Evolutionary conservation across 768 basidiomycete species (phyloP), one percentile per base, ranked within the genome.

Genomic region (Hericium erinaceus): DNA sequence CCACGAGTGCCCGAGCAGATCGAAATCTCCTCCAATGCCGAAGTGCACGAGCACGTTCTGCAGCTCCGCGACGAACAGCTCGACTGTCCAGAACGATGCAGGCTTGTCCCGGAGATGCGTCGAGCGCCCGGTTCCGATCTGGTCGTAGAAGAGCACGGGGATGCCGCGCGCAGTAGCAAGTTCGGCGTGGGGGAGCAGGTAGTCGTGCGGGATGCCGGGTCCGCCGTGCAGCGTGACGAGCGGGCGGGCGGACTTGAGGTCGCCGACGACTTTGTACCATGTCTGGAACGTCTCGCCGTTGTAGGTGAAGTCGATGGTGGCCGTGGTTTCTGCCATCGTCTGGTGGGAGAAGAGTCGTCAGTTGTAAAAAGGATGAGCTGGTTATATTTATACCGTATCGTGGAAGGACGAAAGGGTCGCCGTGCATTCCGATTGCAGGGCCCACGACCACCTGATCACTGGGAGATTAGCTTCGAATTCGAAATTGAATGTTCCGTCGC

Each of bases 1-100:
- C 81, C 81, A 82, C 7, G 79, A 81, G 52, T 83, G 82, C 0
- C 83, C 83, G 1, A 75, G 60, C 2, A 83, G 63, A 60, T 76
- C 72, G 63, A 75, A 83, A 15, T 64, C 59, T 4, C 66, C 62
- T 9, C 65, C 46, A 58, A 82, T 73, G 0, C 68, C 72, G 20
- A 84, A 68, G 20, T 77, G 61, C 4, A 61, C 49, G 22, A 83
- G 54, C 9, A 84, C 60, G 54, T 79, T 81, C 26, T 73, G 71
- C 28, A 84, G 76, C 69, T 84, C 79, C 44, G 76, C 76, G 56
- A 79, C 65, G 69, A 80, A 83, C 2, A 84, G 73, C 6, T 77
- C 73, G 20, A 74, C 61, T 7, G 73, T 75, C 78, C 75, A 76
- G 62, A 78, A 78, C 26, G 68, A 65, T 3, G 61, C 62, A 0